Evolutionary conservation across 1,139 yeast genomes (phyloP), one percentile per base, ranked within the genome.

Genomic region (Keqinozyma sinolaborantium): DNA sequence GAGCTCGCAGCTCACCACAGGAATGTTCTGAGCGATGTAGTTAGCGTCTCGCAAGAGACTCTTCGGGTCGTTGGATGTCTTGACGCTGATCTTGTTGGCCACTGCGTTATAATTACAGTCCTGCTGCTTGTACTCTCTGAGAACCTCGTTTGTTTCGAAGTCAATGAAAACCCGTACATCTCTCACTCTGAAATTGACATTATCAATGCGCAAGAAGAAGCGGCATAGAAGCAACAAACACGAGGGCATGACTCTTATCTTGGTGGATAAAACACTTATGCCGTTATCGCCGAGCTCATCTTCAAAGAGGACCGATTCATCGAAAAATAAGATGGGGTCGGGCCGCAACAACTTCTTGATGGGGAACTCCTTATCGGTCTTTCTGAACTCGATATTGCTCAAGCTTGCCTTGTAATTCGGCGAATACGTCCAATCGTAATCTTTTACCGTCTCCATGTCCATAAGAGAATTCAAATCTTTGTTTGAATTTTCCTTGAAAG

Each of bases 271-370:
- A 35, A 86, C 73, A 0, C 94, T 79, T 16, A 87, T 83, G 3
- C 99, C 99, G 54, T 92, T 92, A 56, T 92, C 99, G 3, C 95
- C 98, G 35, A 92, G 66, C 53, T 92, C 99, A 51, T 92, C 98
- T 53, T 92, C 99, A 51, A 77, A 94, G 21, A 94, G 64, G 5
- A 86, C 77, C 60, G 87, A 78, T 47, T 90, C 97, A 53, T 88
- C 97, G 51, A 78, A 92, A 53, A 86, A 87, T 31, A 87, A 53
- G 28, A 92, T 92, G 2, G 95, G 96, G 47, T 88, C 96, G 5
- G 84, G 90, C 35, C 71, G 68, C 30, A 77, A 66, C 30, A 92
- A 65, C 51, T 80, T 77, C 14, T 77, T 77, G 14, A 85, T 49
- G 0, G 98, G 98, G 10, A 92, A 73, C 26, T 51, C 48, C 4